phyloP scores from a whole-genome alignment of 768 basidiomycete species.

The Exidia glandulosa region DNA sequence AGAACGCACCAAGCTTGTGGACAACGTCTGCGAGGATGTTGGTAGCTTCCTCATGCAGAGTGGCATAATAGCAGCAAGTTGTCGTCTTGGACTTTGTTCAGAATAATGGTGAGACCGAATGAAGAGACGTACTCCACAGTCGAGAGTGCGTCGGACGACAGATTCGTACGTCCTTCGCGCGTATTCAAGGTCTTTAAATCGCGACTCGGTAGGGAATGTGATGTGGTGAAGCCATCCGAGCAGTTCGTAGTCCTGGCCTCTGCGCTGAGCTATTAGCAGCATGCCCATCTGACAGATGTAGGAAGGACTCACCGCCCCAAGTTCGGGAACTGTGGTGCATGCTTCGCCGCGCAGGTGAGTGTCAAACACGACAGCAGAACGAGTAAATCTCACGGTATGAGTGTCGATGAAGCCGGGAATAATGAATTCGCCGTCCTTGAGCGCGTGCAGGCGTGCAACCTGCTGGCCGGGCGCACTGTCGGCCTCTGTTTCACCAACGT shows the following conservation, averaged over 20 bases:
- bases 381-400: conserved; percentile 54
- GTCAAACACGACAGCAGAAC: background rate
- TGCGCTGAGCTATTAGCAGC: conserved; percentile 18
- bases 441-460: conserved; percentile 24
- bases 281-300: background rate
- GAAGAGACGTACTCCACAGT: conserved; percentile 53
- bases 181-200: conserved; percentile 58
- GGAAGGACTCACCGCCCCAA: conserved; percentile 42
- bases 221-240: conserved; percentile 78
- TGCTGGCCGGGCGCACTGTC: conserved; percentile 39
- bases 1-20: conserved; percentile 44
- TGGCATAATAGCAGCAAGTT: conserved; percentile 86
- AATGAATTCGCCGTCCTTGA: conserved; percentile 45
- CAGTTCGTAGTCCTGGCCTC: conserved; percentile 78
- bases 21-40: conserved; percentile 72
- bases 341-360: conserved; percentile 35
- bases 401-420: conserved; percentile 89
- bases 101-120: conserved; percentile 2
- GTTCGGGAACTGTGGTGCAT: conserved; percentile 74
- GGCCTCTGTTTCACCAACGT: conserved; percentile 30
- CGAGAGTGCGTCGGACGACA: conserved; percentile 61
- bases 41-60: conserved; percentile 69
- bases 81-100: conserved; percentile 55
- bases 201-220: conserved; percentile 82
- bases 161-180: conserved; percentile 57